Evolutionary conservation across 2,329 filamentous ascomycete genomes (phyloP), one percentile per base, ranked within the genome.

Genomic region (Aspergillus sp.): DNA sequence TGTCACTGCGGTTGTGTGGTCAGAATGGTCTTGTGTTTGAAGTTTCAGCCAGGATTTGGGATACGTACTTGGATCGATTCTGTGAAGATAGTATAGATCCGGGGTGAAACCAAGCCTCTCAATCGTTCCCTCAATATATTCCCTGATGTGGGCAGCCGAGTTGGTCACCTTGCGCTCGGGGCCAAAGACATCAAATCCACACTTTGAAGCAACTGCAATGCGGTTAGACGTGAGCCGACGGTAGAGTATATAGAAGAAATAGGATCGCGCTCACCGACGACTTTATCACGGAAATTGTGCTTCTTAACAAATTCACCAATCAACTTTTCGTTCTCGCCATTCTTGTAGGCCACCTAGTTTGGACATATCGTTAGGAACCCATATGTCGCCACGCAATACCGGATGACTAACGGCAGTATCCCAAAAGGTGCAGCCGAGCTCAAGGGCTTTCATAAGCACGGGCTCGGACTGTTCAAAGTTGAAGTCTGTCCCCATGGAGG

Each of bases 301-400:
- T 83, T 84, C 23, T 77, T 69, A 61, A 84, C 82, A 63, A 83
- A 84, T 34, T 83, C 80, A 5, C 81, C 82, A 0, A 84, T 69
- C 0, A 84, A 74, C 68, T 80, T 82, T 57, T 84, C 82, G 53
- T 84, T 83, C n/a, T 81, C 76, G 43, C 81, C 81, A 1, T 76
- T 76, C 66, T 73, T 68, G 60, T 83, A 83, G 4, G 78, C 74
- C 25, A 83, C 80, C 79, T 82, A 11, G 15, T 11, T 13, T 8
- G 31, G 15, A 13, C 9, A 13, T 13, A 38, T 38, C 9, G 31
- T 38, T 38, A 38, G 31, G 8, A 3, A 38, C 7, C 3, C 1
- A 8, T 5, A 38, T 38, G 9, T 38, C 5, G 3, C 15, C 15
- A 3, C 2, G 9, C 15, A 8, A 3, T 11, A 38, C 9, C 9